A percentile compares a stretch with the other conserved stretches of the same genome.
Conservation (phyloP, 495 filamentous ascomycete species). For the Aspergillus nidulans region DNA sequence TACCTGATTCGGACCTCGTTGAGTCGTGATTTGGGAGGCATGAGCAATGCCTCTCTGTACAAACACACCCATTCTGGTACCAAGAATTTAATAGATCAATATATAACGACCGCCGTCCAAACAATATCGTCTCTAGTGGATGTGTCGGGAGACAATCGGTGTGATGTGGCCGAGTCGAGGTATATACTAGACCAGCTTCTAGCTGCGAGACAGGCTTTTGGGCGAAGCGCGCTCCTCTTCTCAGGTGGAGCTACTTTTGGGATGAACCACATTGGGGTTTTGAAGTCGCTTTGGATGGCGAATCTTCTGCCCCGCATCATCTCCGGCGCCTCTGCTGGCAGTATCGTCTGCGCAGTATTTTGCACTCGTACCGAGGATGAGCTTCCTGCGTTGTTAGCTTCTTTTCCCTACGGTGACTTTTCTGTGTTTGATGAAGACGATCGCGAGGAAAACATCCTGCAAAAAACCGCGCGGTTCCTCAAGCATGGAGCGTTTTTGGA, state of each 20-base stretch:
- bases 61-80: constrained; percentile 82
- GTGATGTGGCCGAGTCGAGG: constrained; percentile 53
- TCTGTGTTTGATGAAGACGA: constrained; percentile 75
- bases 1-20: constrained; percentile 76
- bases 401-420: constrained; percentile 77
- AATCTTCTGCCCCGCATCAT: constrained; percentile 84
- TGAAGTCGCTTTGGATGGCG: constrained; percentile 75
- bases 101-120: constrained; percentile 71
- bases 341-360: constrained; percentile 82
- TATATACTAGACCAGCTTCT: constrained; percentile 72
- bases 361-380: constrained; percentile 85
- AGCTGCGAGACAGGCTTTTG: constrained; percentile 78
- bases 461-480: constrained; percentile 68
- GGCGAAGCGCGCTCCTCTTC: constrained; percentile 78
- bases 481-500: constrained; percentile 82
- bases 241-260: constrained; percentile 92
- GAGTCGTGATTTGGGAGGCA: constrained; percentile 76
- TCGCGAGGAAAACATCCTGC: constrained; percentile 61
- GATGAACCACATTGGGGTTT: constrained; percentile 94
- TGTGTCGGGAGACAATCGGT: constrained; percentile 51
- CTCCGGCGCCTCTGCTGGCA: constrained; percentile 90
- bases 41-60: constrained; percentile 80
- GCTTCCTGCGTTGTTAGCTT: constrained; percentile 64
- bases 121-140: constrained; percentile 70
- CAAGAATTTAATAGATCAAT: constrained; percentile 78